Conservation (phyloP, 2,329 filamentous ascomycete genomes). For the Samsoniella hepiali region DNA sequence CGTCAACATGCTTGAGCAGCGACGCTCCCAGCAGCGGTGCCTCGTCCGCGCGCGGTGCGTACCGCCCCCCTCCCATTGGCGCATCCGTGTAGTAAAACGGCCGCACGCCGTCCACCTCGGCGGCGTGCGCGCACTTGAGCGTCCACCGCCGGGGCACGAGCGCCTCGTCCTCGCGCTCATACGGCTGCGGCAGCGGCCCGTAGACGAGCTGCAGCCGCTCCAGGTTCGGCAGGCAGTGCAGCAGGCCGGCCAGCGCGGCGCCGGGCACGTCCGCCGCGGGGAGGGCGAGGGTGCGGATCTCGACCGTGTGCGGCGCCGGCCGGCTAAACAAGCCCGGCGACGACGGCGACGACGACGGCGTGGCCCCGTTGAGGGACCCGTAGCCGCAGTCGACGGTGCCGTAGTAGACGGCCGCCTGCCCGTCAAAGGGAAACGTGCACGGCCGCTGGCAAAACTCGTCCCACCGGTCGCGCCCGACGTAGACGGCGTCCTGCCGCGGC, state of each 20-base stretch:
- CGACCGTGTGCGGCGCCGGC: background rate
- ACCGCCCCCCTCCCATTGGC: background rate
- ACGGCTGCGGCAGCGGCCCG: conserved; percentile 7
- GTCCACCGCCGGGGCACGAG: conserved; percentile 4
- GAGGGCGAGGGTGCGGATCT: background rate
- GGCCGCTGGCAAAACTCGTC: conserved; percentile 2
- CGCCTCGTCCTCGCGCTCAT: conserved; percentile 11
- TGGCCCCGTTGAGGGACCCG: background rate
- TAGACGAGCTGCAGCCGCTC: background rate
- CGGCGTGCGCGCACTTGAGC: background rate
- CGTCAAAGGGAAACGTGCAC: conserved; percentile 12
- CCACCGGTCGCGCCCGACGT: conserved; percentile 7
- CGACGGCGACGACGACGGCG: background rate
- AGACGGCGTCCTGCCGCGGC: background rate
- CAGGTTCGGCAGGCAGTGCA: conserved; percentile 10
- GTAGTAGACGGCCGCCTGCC: conserved; percentile 6
- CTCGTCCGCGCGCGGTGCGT: background rate
- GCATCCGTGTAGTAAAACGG: background rate
- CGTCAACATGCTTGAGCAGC: background rate
- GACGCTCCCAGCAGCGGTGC: background rate
- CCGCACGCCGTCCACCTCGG: background rate
- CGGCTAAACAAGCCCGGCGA: background rate
- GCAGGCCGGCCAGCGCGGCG: background rate
- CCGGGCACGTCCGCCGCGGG: background rate
- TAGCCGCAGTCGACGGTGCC: conserved; percentile 12